Conservation (phyloP, 352 stramenopile genomes). For the Phytopythium chamaehyphon region DNA sequence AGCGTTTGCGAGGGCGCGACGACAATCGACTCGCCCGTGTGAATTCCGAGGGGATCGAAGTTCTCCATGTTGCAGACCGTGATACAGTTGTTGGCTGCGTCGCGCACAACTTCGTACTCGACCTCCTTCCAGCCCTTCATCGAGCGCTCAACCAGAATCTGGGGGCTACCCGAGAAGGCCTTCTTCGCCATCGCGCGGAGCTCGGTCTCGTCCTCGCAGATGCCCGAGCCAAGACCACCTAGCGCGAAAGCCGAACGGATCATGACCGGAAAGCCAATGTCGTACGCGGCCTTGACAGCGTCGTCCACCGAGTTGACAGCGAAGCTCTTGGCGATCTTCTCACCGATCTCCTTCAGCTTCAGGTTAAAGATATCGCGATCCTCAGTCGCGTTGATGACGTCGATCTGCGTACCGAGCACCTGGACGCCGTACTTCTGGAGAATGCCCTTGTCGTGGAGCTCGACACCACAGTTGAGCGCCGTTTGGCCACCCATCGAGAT, state of each 20-base stretch:
- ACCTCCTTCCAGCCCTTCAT: constrained; percentile 98
- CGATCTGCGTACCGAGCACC: constrained; percentile 96
- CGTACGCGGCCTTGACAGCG: constrained; percentile 89
- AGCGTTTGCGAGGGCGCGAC: constrained; percentile 94
- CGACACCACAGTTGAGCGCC: constrained; percentile 95
- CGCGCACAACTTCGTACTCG: constrained; percentile 94
- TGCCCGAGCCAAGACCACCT: constrained; percentile 95
- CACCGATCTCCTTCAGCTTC: constrained; percentile 95
- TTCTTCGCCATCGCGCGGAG: constrained; percentile 59
- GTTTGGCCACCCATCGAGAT: constrained; percentile 99
- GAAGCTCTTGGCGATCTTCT: constrained; percentile 94
- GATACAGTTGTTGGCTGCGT: constrained; percentile 94
- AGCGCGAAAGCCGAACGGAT: constrained; percentile 97
- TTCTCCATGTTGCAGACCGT: constrained; percentile 97
- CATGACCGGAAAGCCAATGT: constrained; percentile 97
- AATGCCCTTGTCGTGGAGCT: constrained; percentile 92
- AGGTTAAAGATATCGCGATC: constrained; percentile 96
- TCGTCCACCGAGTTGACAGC: constrained; percentile 90
- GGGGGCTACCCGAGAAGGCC: constrained; percentile 58
- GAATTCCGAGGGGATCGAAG: constrained; percentile 92
- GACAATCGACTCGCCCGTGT: constrained; percentile 94
- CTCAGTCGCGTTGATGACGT: constrained; percentile 96
- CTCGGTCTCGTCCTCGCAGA: constrained; percentile 90
- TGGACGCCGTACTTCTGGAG: constrained; percentile 93
- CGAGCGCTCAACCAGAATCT: constrained; percentile 98